Base-by-base conservation (phyloP, 176 grass and related monocot species). In the Oryza meridionalis region DNA sequence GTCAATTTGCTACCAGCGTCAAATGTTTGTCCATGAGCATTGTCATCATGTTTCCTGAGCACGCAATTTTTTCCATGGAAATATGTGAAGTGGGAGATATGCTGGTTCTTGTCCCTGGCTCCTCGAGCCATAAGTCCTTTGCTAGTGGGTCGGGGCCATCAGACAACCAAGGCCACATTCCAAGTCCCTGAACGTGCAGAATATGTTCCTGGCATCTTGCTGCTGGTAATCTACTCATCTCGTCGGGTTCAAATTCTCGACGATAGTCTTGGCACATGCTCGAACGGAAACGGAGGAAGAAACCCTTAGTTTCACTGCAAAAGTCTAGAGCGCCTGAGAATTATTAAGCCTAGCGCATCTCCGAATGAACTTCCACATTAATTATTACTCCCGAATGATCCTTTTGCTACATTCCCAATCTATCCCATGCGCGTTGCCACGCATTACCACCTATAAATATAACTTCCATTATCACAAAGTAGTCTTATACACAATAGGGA, bases 341-440 rank as follows among this genome's bases (percentile, higher is more conserved):
- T 59, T 70, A 81, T 81, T 70, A 51, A 67, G 45, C 47, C 37
- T 70, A 59, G 49, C 45, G 78, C 78, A 81, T 55, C 46, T 58
- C 66, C 65, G 38, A 50, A 81, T 70, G 46, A 35, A 17, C 46
- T 55, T 68, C 73, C 59, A 58, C 73, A 38, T 58, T 1, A 21
- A 85, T 85, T 77, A 77, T 69, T 38, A 10, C 76, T 27, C 33
- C 9, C 9, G 73, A 85, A 76, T 33, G 40, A 47, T 74, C 45
- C 67, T 40, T 45, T 10, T 19, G 11, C 17, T 16, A 7, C 22
- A 13, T 9, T 2, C 22, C 53, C 19, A 16, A 58, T 53, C 6
- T 17, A 25, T 42, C 32, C 19, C 53, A 40, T 40, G 7, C 38
- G 38, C 38, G 38, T 40, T 40, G 38, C 38, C 7, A 40, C 38